Percentiles rank a stretch among this genome's conserved stretches.
phyloP scores from a whole-genome alignment of 75 land plant species.

The Cupressus sempervirens region DNA sequence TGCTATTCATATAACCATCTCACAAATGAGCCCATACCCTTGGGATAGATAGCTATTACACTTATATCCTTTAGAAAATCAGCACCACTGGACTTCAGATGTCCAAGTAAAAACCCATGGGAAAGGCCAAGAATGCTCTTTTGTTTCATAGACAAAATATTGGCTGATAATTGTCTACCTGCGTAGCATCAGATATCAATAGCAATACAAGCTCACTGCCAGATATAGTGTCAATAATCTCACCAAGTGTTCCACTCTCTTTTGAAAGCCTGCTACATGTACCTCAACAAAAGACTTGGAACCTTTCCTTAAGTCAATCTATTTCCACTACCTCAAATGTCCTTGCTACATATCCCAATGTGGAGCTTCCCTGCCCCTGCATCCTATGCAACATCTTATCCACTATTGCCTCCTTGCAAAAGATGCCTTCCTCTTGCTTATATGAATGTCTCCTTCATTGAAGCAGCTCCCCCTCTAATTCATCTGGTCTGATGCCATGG shows the following conservation, averaged over 20 bases:
- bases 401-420: too few relatives aligned
- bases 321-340: too few relatives aligned
- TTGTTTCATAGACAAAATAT: constrained; percentile 92
- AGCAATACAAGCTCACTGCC: constrained; percentile 88
- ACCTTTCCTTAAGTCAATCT: constrained; percentile 93
- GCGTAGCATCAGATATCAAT: constrained; percentile 91
- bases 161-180: constrained; percentile 90
- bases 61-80: constrained; percentile 92
- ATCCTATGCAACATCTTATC: too few relatives aligned
- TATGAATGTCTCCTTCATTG: too few relatives aligned
- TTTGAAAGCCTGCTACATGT: constrained; percentile 87
- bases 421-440: too few relatives aligned
- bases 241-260: constrained; percentile 95
- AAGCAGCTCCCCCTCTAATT: too few relatives aligned
- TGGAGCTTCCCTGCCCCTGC: too few relatives aligned
- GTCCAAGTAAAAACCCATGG: constrained; percentile 97
- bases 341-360: too few relatives aligned
- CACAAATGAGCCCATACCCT: constrained; percentile 98
- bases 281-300: constrained; percentile 87
- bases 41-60: constrained; percentile 95
- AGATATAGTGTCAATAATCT: constrained; percentile 86
- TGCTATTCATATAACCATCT: constrained; percentile 93
- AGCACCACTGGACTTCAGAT: constrained; percentile 77
- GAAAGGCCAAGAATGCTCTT: constrained; percentile 90
- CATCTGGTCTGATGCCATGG: too few relatives aligned